A percentile compares a stretch with the other conserved stretches of the same genome.
Evolutionary conservation across 202 grass and related monocot species (phyloP).

Genomic region (Brachypodium distachyon): DNA sequence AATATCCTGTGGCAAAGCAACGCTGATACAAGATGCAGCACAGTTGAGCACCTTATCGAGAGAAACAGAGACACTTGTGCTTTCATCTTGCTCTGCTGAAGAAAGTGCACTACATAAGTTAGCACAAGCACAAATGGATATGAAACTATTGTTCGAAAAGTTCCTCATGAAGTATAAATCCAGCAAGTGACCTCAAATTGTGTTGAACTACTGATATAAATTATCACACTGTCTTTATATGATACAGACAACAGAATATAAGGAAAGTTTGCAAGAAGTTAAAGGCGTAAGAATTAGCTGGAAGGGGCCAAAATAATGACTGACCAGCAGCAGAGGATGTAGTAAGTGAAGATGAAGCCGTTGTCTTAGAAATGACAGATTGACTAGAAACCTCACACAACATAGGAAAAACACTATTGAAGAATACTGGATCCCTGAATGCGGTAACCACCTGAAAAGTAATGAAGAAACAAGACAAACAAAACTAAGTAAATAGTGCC

Average conservation of each 20-base stretch:
- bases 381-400: slow-evolving; percentile 61
- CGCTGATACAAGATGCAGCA: slow-evolving; percentile 60
- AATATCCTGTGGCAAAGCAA: slow-evolving; percentile 60
- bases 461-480: background rate
- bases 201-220: background rate
- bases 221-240: background rate
- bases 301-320: slow-evolving; percentile 7
- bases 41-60: slow-evolving; percentile 84
- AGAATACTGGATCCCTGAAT: slow-evolving; percentile 74
- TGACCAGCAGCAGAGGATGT: slow-evolving; percentile 47
- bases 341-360: slow-evolving; percentile 28
- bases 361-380: slow-evolving; percentile 37
- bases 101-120: slow-evolving; percentile 10
- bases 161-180: background rate
- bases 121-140: background rate
- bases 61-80: slow-evolving; percentile 53
- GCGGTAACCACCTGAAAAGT: slow-evolving; percentile 66
- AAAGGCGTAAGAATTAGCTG: background rate
- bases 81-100: slow-evolving; percentile 59
- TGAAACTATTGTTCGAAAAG: slow-evolving; percentile 4
- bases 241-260: background rate
- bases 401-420: slow-evolving; percentile 70
- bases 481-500: background rate
- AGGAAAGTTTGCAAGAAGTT: background rate
- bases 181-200: background rate